phyloP scores from a whole-genome alignment of 306 rosid genomes.

The cucumber (Cucumis sativus) region DNA sequence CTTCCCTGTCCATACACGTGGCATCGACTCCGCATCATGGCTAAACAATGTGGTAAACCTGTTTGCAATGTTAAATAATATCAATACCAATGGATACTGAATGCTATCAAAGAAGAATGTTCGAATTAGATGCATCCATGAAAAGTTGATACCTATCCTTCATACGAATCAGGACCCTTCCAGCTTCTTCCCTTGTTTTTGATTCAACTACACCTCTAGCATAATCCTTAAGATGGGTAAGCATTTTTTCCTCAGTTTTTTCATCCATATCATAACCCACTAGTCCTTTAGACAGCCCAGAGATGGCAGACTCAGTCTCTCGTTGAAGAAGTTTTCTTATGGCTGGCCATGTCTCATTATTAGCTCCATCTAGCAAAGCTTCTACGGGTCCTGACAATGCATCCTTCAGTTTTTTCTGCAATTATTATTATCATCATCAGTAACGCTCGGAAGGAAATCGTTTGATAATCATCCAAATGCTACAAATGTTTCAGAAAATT shows the following conservation, averaged over 20 bases:
- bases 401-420: conserved; percentile 68
- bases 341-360: conserved; percentile 75
- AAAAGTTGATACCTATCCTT: conserved; percentile 61
- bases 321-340: conserved; percentile 61
- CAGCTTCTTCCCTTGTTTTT: conserved; percentile 94
- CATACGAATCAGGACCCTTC: conserved; percentile 81
- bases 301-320: conserved; percentile 66
- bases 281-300: conserved; percentile 58
- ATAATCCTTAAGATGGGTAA: conserved; percentile 35
- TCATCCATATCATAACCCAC: conserved; percentile 69
- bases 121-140: neutral
- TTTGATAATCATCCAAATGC: neutral
- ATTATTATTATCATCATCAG: conserved; percentile 18
- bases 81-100: neutral
- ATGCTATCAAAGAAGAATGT: neutral
- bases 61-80: conserved; percentile 15
- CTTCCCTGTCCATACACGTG: conserved; percentile 89
- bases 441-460: conserved; percentile 13
- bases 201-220: conserved; percentile 75
- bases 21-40: conserved; percentile 94
- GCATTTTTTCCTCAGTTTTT: conserved; percentile 35
- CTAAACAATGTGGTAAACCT: conserved; percentile 86
- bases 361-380: conserved; percentile 89
- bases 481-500: neutral
- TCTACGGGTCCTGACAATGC: conserved; percentile 76